These are phyloP conservation scores for Myriosclerotinia curreyana DNA, from an alignment of 2,329 filamentous ascomycete genomes.

Conservation along the genomic window DNA sequence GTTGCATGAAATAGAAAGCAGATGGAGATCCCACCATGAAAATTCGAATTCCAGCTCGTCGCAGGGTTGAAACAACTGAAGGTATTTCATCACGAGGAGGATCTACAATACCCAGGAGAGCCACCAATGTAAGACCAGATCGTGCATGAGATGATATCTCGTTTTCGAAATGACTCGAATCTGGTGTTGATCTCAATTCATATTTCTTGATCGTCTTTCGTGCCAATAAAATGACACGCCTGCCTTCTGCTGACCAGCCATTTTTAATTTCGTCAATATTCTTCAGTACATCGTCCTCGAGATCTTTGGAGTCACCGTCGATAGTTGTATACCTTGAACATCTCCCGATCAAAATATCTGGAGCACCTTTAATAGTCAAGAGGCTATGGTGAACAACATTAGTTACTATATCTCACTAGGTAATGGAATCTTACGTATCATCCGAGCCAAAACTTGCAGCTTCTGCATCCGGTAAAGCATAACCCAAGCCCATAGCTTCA, in stretches of 20 bases:
- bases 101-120: constrained; percentile 55
- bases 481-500: constrained; percentile 24
- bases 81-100: constrained; percentile 56
- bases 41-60: constrained; percentile 65
- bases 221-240: constrained; percentile 64
- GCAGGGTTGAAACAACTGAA: constrained; percentile 55
- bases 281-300: constrained; percentile 47
- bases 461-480: constrained; percentile 23
- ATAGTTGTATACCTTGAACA: constrained; percentile 56
- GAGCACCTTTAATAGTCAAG: constrained; percentile 72
- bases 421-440: constrained; percentile 8
- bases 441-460: constrained; percentile 19
- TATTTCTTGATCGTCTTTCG: constrained; percentile 45
- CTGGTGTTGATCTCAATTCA: constrained; percentile 20
- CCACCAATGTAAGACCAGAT: constrained; percentile 49
- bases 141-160: constrained; percentile 51
- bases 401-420: background rate
- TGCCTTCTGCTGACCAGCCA: constrained; percentile 63
- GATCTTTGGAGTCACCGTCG: constrained; percentile 50
- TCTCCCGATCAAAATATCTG: constrained; percentile 65
- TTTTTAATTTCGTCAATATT: constrained; percentile 59
- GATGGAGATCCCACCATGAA: constrained; percentile 61
- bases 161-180: constrained; percentile 48
- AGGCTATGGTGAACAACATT: constrained; percentile 36
- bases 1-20: too few relatives aligned